phyloP scores from a whole-genome alignment of 2,329 filamentous ascomycete genomes.

The Fusarium anthophilum region DNA sequence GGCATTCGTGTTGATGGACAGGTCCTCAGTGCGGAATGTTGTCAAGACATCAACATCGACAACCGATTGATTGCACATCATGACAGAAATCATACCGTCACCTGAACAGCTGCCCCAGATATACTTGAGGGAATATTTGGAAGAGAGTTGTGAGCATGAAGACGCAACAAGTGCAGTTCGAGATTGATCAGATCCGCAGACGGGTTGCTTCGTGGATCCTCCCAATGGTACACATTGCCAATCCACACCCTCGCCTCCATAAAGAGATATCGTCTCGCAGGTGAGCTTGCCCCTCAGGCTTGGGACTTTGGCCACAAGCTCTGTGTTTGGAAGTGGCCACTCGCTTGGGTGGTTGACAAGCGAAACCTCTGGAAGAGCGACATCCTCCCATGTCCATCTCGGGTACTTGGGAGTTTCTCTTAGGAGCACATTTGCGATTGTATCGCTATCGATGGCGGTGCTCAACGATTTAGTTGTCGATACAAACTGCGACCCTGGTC shows the following conservation, averaged over 20 bases:
- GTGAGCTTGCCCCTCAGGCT: slow-evolving; percentile 29
- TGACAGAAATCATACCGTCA: slow-evolving; percentile 30
- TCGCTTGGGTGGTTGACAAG: slow-evolving; percentile 23
- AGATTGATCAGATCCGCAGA: slow-evolving; percentile 29
- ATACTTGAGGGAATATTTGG: slow-evolving; percentile 34
- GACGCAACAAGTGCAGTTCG: slow-evolving; percentile 37
- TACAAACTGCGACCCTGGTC: slow-evolving; percentile 32
- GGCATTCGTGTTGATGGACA: slow-evolving; percentile 33
- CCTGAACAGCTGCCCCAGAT: slow-evolving; percentile 41
- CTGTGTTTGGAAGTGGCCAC: slow-evolving; percentile 39
- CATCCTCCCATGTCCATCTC: slow-evolving; percentile 40
- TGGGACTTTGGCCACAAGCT: slow-evolving; percentile 32
- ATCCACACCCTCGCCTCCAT: slow-evolving; percentile 16
- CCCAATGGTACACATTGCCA: slow-evolving; percentile 34
- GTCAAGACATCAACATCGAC: slow-evolving; percentile 30
- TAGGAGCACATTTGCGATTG: slow-evolving; percentile 34
- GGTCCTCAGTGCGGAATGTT: slow-evolving; percentile 39
- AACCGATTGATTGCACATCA: slow-evolving; percentile 42
- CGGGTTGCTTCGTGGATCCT: slow-evolving; percentile 19
- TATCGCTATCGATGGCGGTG: slow-evolving; percentile 16
- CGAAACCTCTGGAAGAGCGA: slow-evolving; percentile 37
- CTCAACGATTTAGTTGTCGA: slow-evolving; percentile 32
- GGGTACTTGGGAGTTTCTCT: slow-evolving; percentile 37
- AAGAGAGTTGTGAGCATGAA: slow-evolving; percentile 33
- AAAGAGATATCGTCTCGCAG: slow-evolving; percentile 34